These are phyloP conservation scores for Magnaporthales sp. DNA, from an alignment of 2,329 filamentous ascomycete species.

Conservation along the genomic window DNA sequence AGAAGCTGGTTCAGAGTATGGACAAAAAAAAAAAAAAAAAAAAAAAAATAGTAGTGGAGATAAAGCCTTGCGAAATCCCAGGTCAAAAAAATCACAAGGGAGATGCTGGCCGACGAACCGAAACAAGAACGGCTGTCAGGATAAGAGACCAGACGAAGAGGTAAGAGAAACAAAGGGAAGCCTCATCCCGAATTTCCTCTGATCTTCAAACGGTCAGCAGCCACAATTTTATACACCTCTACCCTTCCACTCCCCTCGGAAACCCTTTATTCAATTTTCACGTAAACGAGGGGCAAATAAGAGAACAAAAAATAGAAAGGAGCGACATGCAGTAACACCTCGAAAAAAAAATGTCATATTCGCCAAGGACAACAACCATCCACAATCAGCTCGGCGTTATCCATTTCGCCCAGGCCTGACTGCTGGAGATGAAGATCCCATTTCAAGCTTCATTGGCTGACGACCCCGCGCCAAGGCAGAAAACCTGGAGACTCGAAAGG, in stretches of 20 bases:
- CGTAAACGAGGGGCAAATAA: not conserved
- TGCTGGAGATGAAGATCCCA: not conserved
- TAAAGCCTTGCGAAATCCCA: not conserved
- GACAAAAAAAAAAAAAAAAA: not conserved
- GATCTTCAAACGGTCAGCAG: not conserved
- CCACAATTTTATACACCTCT: not conserved
- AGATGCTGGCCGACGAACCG: not conserved
- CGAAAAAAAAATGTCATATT: not conserved
- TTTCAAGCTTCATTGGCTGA: not conserved
- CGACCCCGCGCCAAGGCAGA: not conserved
- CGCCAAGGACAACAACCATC: not conserved
- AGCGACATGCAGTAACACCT: not conserved
- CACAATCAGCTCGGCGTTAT: not conserved
- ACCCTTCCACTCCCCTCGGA: not conserved
- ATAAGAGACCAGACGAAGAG: not conserved
- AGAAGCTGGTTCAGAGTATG: not conserved
- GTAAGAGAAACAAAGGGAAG: not conserved
- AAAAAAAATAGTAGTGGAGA: too few species aligned
- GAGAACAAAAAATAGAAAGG: not conserved
- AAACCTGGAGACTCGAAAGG: not conserved
- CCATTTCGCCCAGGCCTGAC: not conserved
- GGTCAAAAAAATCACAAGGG: not conserved
- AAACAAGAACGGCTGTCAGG: not conserved
- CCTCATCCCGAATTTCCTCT: not conserved
- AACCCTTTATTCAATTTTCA: not conserved